Conservation (phyloP, 139 green algal genomes). For the Tetraselmis striata region DNA sequence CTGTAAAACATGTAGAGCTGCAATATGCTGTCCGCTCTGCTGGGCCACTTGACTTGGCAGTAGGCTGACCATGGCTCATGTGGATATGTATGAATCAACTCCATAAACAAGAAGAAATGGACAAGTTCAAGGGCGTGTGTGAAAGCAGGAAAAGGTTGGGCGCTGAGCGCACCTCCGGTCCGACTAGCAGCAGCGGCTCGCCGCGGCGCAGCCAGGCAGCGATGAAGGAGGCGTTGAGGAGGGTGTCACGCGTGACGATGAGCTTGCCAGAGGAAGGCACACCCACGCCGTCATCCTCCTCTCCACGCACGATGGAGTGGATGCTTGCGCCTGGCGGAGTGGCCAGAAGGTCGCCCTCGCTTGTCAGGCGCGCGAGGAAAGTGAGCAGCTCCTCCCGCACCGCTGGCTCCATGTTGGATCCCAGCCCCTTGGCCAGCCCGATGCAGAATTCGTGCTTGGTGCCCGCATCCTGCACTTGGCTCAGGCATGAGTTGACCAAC, state of each 20-base stretch:
- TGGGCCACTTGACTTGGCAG: constrained; percentile 38
- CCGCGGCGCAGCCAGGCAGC: constrained; percentile 54
- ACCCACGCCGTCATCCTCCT: constrained; percentile 2
- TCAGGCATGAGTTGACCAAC: constrained; percentile 27
- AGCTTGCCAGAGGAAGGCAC: background rate
- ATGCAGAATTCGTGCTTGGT: constrained; percentile 34
- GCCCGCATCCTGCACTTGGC: constrained; percentile 30
- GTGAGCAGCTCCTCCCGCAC: constrained; percentile 30
- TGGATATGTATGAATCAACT: too few relatives aligned
- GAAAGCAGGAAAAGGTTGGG: too few relatives aligned
- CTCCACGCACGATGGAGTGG: background rate
- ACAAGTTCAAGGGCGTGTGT: background rate
- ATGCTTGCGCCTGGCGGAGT: background rate
- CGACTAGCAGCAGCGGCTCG: constrained; percentile 58
- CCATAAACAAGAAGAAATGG: too few relatives aligned
- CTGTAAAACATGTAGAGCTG: too few relatives aligned
- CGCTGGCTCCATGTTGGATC: constrained; percentile 39
- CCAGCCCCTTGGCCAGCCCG: constrained; percentile 48
- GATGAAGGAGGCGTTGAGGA: constrained; percentile 36
- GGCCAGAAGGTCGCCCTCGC: constrained; percentile 1
- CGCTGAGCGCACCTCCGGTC: constrained; percentile 7
- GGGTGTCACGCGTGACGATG: constrained; percentile 12
- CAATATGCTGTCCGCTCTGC: too few relatives aligned
- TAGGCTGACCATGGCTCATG: too few relatives aligned
- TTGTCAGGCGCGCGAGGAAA: constrained; percentile 28